These are phyloP conservation scores for Acephala macrosclerotiorum DNA, from an alignment of 2,329 filamentous ascomycete genomes.

Conservation along the genomic window DNA sequence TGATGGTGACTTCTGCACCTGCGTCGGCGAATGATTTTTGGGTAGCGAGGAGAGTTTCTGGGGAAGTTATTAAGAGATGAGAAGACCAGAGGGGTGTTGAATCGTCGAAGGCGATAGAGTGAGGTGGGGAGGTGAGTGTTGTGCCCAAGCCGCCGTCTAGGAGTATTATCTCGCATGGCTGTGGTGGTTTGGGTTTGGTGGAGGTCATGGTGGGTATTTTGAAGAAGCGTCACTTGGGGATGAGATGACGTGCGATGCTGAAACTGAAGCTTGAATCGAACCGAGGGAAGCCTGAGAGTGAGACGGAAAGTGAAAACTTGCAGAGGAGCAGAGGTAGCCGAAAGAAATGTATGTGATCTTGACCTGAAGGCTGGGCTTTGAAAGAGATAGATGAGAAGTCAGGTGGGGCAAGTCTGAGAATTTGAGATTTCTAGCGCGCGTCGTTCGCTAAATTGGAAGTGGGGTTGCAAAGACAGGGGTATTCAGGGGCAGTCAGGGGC, in stretches of 20 bases:
- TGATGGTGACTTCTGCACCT: slow-evolving; percentile 69
- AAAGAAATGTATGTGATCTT: background rate
- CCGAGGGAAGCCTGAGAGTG: too few relatives aligned
- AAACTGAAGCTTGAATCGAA: too few relatives aligned
- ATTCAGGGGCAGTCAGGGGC: background rate
- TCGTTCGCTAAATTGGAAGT: background rate
- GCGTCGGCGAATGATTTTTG: slow-evolving; percentile 49
- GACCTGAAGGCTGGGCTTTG: background rate
- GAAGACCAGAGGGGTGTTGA: slow-evolving; percentile 72
- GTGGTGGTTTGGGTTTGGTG: background rate
- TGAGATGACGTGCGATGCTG: background rate
- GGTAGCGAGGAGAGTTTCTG: slow-evolving; percentile 21
- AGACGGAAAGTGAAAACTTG: background rate
- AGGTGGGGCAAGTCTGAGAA: slow-evolving; percentile 20
- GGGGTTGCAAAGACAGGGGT: background rate
- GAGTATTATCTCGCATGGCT: slow-evolving; percentile 41
- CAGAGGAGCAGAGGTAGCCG: background rate
- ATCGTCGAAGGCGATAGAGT: slow-evolving; percentile 59
- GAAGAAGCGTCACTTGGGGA: background rate
- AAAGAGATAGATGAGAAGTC: background rate
- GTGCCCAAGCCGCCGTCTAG: slow-evolving; percentile 75
- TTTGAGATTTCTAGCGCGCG: slow-evolving; percentile 15
- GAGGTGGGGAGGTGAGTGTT: slow-evolving; percentile 60
- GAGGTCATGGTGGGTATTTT: too few relatives aligned
- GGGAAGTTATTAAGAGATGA: slow-evolving; percentile 60